Conservation (phyloP, 371 early-diverging fungal species). For the Mortierella sp. region DNA sequence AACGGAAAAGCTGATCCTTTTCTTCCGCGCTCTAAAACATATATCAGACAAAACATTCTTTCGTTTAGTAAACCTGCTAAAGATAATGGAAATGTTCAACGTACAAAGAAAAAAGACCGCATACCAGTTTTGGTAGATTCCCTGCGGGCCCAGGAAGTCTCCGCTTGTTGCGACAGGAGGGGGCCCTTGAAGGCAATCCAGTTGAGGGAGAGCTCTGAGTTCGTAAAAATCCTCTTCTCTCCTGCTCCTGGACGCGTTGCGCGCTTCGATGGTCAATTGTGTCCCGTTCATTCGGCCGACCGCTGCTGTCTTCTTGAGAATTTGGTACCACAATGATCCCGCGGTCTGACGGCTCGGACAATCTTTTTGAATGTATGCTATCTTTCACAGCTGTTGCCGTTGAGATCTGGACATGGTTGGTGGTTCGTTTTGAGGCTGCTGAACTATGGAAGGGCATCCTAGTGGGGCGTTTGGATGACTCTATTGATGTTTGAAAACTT, state of each 20-base stretch:
- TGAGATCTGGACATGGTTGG: no score
- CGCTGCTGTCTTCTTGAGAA: constrained; percentile 8
- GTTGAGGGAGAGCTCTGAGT: constrained; percentile 35
- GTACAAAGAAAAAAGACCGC: neutral
- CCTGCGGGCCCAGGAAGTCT: constrained; percentile 51
- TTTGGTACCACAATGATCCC: neutral
- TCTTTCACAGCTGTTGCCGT: no score
- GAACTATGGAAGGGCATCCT: no score
- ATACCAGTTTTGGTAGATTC: constrained; percentile 37
- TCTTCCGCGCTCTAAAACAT: constrained; percentile 43
- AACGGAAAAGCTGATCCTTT: constrained; percentile 33
- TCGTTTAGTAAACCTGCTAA: neutral
- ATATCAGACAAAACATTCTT: neutral
- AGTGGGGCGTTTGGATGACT: no score
- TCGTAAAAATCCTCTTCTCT: constrained; percentile 9
- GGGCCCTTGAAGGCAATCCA: neutral
- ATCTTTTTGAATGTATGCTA: neutral
- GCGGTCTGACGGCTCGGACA: neutral
- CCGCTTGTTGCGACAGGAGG: constrained; percentile 4
- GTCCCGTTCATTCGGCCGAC: constrained; percentile 17
- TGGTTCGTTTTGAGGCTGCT: no score
- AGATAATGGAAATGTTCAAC: neutral
- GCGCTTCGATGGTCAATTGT: constrained; percentile 11
- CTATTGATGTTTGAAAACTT: no score
- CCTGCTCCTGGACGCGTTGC: constrained; percentile 3